Percentiles rank a stretch among this genome's conserved stretches.
Conservation (phyloP, 2,329 filamentous ascomycete genomes). For the Akanthomyces lecanii region DNA sequence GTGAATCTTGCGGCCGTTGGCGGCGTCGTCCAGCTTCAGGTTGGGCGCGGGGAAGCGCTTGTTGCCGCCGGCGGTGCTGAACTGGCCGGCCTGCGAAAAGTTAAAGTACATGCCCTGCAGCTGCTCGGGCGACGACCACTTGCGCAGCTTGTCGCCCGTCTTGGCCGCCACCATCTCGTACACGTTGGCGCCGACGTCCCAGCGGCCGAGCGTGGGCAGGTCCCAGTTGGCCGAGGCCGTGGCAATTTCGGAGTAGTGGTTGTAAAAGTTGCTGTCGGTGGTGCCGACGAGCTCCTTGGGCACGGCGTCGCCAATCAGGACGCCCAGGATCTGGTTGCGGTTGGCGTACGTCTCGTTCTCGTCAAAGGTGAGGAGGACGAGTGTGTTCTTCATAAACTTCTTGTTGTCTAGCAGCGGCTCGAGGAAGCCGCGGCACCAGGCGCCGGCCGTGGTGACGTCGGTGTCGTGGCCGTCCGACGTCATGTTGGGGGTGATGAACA, state of each 20-base stretch:
- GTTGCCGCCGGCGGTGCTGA: slow-evolving; percentile 36
- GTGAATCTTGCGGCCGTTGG: slow-evolving; percentile 33
- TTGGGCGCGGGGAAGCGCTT: slow-evolving; percentile 38
- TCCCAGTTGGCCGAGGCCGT: slow-evolving; percentile 66
- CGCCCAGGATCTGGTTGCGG: slow-evolving; percentile 64
- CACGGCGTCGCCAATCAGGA: slow-evolving; percentile 72
- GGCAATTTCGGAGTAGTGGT: slow-evolving; percentile 67
- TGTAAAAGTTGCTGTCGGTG: slow-evolving; percentile 65
- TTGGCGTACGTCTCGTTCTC: slow-evolving; percentile 67
- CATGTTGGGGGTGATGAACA: slow-evolving; percentile 72
- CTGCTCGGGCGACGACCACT: slow-evolving; percentile 30
- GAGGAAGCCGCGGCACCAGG: slow-evolving; percentile 65
- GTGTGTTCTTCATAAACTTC: slow-evolving; percentile 70
- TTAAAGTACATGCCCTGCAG: slow-evolving; percentile 48
- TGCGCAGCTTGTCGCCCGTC: slow-evolving; percentile 51
- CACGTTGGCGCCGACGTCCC: slow-evolving; percentile 70
- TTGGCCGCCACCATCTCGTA: slow-evolving; percentile 55
- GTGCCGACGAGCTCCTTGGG: slow-evolving; percentile 62
- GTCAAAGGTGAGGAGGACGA: slow-evolving; percentile 75
- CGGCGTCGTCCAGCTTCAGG: slow-evolving; percentile 28
- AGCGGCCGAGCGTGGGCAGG: slow-evolving; percentile 65
- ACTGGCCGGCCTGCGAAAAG: slow-evolving; percentile 48
- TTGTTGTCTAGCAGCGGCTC: slow-evolving; percentile 64
- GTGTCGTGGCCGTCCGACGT: slow-evolving; percentile 73
- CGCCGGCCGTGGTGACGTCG: slow-evolving; percentile 62